Evolutionary conservation across 176 grass and related monocot species (phyloP), one percentile per base, ranked within the genome.

Genomic region (Carex pumila): DNA sequence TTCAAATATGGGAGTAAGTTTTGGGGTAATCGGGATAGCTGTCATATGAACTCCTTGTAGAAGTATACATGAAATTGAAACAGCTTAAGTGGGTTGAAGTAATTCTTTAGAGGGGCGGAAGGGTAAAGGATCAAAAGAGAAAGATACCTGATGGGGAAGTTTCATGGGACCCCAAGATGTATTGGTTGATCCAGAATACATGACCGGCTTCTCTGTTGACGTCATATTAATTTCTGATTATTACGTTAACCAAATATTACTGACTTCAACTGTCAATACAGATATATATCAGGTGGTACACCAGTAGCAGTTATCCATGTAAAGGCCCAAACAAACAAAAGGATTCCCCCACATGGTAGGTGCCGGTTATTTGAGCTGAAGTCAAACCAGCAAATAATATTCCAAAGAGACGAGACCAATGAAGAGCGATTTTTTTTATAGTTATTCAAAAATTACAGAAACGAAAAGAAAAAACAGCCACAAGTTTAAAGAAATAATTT

Each of bases 141-240:
- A 63, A 29, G 10, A 21, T 65, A 86, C 88, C 85, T 87, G 88
- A 74, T 90, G 85, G 9, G 88, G 85, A 76, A 76, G 74, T 81
- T 90, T 90, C 65, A 63, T 79, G 56, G 87, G 85, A 65, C 73
- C 88, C 88, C 85, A 90, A 34, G 88, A 90, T 41, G 85, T 65
- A 49, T 81, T 85, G 63, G 74, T 87, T 11, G 81, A 74, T 76
- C 85, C 88, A 67, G 81, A 66, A 61, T 90, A 90, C 11, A 81
- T 68, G 41, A 81, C 54, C 22, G 85, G 88, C 55, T 80, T 90
- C 63, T 79, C 85, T 90, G 88, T 61, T 65, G n/a, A 18, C 71
- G 18, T 63, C 36, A 86, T 47, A 79, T 19, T 68, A 59, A 78
- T 17, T 55, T 83, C 5, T 19, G 17, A 53, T 72, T 55, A 13